Conservation (phyloP, 768 basidiomycete genomes). For the Hypholoma sublateritium region DNA sequence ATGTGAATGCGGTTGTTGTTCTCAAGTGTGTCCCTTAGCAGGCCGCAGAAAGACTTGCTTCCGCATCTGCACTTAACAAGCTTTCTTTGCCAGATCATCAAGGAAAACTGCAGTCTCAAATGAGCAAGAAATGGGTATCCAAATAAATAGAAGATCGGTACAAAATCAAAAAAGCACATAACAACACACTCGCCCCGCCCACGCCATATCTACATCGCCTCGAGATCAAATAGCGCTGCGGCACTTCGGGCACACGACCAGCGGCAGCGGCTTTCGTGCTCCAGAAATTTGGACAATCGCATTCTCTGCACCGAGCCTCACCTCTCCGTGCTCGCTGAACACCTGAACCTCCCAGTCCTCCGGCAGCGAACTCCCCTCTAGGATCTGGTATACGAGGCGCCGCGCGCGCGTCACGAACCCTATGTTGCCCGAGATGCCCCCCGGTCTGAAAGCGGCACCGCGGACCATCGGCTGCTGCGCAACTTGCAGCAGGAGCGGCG, state of each 20-base stretch:
- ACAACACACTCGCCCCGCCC: too few species aligned
- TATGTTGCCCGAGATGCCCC: conserved; percentile 54
- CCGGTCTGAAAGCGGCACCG: conserved; percentile 34
- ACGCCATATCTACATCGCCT: not conserved
- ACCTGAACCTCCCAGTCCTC: conserved; percentile 42
- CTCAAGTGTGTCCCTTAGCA: too few species aligned
- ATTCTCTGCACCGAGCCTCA: conserved; percentile 14
- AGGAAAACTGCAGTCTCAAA: too few species aligned
- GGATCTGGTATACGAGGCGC: conserved; percentile 38
- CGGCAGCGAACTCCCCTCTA: conserved; percentile 24
- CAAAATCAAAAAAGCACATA: too few species aligned
- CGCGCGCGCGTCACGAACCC: conserved; percentile 46
- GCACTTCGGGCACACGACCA: conserved; percentile 44
- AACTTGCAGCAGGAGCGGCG: conserved; percentile 35
- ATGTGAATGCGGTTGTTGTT: too few species aligned
- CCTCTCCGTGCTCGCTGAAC: conserved; percentile 14
- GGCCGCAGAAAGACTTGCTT: too few species aligned
- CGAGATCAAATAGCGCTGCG: conserved; percentile 33
- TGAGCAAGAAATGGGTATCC: too few species aligned
- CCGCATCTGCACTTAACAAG: too few species aligned
- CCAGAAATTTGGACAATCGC: conserved; percentile 20
- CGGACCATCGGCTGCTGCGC: conserved; percentile 57
- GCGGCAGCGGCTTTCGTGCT: conserved; percentile 21
- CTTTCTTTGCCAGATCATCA: too few species aligned
- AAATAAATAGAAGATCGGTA: too few species aligned